Evolutionary conservation across 306 rosid genomes (phyloP).

Genomic region (Cicer judaicum): DNA sequence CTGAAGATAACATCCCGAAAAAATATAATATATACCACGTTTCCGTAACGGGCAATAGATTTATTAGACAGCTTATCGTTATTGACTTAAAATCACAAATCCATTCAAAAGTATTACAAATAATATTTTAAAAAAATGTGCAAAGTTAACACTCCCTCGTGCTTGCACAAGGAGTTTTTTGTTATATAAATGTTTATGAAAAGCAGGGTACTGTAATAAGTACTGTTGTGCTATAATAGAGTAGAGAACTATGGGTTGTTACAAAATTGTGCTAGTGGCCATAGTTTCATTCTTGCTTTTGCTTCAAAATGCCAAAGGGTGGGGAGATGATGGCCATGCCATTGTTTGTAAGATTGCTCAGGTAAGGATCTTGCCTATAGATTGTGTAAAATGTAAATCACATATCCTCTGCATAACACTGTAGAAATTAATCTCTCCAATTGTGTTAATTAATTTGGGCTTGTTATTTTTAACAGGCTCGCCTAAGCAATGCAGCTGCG

Average conservation of each 20-base stretch:
- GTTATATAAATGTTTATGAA: neutral
- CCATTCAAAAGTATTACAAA: no score
- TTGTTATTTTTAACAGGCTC: slow-evolving; percentile 46
- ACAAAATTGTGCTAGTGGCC: slow-evolving; percentile 37
- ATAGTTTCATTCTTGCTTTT: slow-evolving; percentile 49
- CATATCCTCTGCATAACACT: no score
- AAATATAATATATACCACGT: neutral
- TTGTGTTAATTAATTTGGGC: neutral
- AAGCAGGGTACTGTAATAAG: neutral
- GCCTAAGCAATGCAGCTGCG: slow-evolving; percentile 61
- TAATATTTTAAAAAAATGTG: no score
- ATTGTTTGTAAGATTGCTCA: slow-evolving; percentile 78
- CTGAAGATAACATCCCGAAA: neutral
- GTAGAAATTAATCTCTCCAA: no score
- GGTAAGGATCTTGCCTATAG: slow-evolving; percentile 38
- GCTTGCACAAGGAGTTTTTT: neutral
- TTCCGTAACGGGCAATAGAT: neutral
- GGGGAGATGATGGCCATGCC: slow-evolving; percentile 82
- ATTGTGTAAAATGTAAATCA: neutral
- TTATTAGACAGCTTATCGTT: neutral
- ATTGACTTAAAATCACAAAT: neutral
- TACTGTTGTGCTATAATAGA: neutral
- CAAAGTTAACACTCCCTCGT: no score
- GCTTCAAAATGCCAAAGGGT: slow-evolving; percentile 56
- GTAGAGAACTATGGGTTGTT: slow-evolving; percentile 41